Evolutionary conservation across 192 early-diverging fungal species (phyloP), one percentile per base, ranked within the genome.

Genomic region (Powellomyces hirtus): DNA sequence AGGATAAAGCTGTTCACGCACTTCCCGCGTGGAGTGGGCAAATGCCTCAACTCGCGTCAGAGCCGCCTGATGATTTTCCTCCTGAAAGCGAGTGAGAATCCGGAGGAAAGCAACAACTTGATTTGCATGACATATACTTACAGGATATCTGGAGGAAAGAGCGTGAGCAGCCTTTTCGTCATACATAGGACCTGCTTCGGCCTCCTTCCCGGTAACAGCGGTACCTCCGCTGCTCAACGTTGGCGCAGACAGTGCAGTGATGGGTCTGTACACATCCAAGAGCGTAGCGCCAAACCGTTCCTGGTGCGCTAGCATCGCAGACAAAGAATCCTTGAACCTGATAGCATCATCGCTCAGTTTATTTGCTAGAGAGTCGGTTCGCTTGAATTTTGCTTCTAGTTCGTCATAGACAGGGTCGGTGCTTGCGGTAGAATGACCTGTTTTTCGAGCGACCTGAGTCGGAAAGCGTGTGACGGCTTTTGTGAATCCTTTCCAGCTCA

Each of bases 381-480:
- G 74, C 53, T 86, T 81, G 64, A 92, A 86, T 37, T 78, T 73
- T 30, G 64, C 69, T 64, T 88, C 85, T 16, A 88, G 72, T n/a
- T 81, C 81, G 34, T 77, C 76, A 75, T 83, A 94, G 31, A 92
- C 91, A 42, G 84, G 69, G 75, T 92, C 91, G 22, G 75, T 64
- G 1, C 84, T 86, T 24, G 74, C 84, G 34, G 36, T 4, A 20
- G 65, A 35, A 61, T 85, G 74, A 27, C 90, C 87, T 51, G 84
- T 83, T 64, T 85, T 84, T 50, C 80, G 79, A 38, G 84, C 81
- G 40, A 94, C 71, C 75, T 86, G 85, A 56, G 89, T 88, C 34
- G 92, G 92, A 62, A 94, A 84, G 38, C 92, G 84, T 52, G 83
- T 83, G 45, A 92, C 81, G 60, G 91, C 91, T 79, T 94, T 94